Evolutionary conservation across 495 filamentous ascomycete genomes (phyloP), one percentile per base, ranked within the genome.

Genomic region (Achaetomiella virescens): DNA sequence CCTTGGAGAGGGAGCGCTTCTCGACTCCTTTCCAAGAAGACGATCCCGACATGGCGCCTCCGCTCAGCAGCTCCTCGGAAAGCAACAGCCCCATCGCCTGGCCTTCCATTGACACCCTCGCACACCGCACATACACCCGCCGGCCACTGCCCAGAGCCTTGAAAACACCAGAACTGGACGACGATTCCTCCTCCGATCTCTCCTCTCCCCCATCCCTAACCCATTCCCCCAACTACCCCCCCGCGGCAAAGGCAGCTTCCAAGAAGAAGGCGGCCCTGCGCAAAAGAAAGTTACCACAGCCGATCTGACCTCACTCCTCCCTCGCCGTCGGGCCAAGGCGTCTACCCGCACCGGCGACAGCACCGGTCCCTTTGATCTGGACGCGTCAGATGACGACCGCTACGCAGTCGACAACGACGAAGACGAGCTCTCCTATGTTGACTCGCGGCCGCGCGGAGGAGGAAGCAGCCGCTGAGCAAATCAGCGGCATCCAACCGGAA

Each of bases 191-290:
- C 36, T 78, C 75, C 8, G 68, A 74, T 31, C 61, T 76, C 14
- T 79, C 76, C 1, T 79, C 76, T 12, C 76, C 75, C 0, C 76
- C 76, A 3, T 79, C 76, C 3, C 69, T 79, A 0, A 79, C 76
- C 10, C 75, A 79, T 56, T 79, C 76, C 2, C 76, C 76, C 3
- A 76, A 78, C 51, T 76, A 72, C 54, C 5, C 52, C 6, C 45
- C 64, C 41, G 22, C 51, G 3, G n/a, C 43, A 17, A 66, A 59
- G 36, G 36, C 59, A 1, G 36, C 54, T 4, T 31, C 65, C 50
- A 57, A 60, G 59, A 53, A 63, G 58, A 54, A 67, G 57, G 48
- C 70, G 36, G 17, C 64, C 27, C 57, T 0, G 56, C 64, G 7
- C 48, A 63, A 7, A 57, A 52, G 33, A 70, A 73, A 31, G 27